A percentile compares a stretch with the other conserved stretches of the same genome.
phyloP scores from a whole-genome alignment of 306 rosid genomes.

The Lotus japonicus region DNA sequence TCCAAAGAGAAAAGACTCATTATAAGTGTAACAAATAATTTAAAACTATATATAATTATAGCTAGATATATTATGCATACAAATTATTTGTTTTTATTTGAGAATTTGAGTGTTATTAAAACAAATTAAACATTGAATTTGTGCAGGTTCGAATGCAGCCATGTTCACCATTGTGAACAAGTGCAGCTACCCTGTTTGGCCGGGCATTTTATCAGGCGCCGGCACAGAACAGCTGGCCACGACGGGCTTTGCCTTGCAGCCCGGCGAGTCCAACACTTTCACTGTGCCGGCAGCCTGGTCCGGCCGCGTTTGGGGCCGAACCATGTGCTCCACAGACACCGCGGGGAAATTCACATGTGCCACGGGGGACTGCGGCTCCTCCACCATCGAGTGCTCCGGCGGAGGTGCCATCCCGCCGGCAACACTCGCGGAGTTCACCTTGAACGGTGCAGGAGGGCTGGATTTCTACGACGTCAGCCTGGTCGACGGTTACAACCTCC shows the following conservation, averaged over 20 bases:
- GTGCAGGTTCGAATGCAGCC: slow-evolving; percentile 33
- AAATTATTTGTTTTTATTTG: background rate
- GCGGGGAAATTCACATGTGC: slow-evolving; percentile 44
- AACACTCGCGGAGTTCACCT: slow-evolving; percentile 60
- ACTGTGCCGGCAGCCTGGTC: slow-evolving; percentile 54
- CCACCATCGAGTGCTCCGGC: slow-evolving; percentile 40
- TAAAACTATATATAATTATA: too few species aligned
- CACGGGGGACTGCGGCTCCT: slow-evolving; percentile 67
- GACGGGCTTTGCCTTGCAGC: slow-evolving; percentile 47
- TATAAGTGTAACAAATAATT: too few species aligned
- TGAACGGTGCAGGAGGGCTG: slow-evolving; percentile 49
- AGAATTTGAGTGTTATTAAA: background rate
- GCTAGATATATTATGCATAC: too few species aligned
- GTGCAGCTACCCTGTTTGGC: slow-evolving; percentile 63
- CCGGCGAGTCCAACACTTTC: slow-evolving; percentile 35
- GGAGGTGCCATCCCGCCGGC: slow-evolving; percentile 47
- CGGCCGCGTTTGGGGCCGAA: slow-evolving; percentile 77
- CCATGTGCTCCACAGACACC: slow-evolving; percentile 41
- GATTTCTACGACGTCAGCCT: slow-evolving; percentile 81
- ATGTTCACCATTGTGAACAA: slow-evolving; percentile 52
- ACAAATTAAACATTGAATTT: background rate
- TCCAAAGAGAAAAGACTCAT: too few species aligned
- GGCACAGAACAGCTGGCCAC: slow-evolving; percentile 44
- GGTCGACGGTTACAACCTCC: slow-evolving; percentile 71
- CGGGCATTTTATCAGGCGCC: slow-evolving; percentile 57